A percentile compares a stretch with the other conserved stretches of the same genome.
These are phyloP conservation scores for Penicillium vulpinum DNA, from an alignment of 2,329 filamentous ascomycete species.

Conservation along the genomic window DNA sequence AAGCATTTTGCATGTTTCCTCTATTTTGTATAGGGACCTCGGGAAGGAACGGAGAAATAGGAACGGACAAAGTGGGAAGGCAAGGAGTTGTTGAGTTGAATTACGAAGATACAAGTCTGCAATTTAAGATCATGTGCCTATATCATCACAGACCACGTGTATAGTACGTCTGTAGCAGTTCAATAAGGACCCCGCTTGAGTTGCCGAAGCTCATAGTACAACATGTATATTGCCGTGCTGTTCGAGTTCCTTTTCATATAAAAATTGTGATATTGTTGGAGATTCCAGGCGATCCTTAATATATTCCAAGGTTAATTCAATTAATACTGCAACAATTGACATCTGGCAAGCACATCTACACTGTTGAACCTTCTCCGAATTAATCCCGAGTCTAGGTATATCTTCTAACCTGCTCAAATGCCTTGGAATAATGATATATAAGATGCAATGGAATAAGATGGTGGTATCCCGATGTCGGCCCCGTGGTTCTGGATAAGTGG, in stretches of 20 bases:
- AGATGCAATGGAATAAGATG: slow-evolving; percentile 13
- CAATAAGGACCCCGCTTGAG: not conserved
- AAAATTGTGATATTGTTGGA: not conserved
- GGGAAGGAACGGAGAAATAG: not conserved
- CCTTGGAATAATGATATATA: not conserved
- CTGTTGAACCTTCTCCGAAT: not conserved
- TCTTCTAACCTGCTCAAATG: not conserved
- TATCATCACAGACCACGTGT: not conserved
- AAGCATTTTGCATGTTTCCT: not conserved
- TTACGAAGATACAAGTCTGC: no score
- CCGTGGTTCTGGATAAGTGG: slow-evolving; percentile 14
- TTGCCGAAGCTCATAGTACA: not conserved
- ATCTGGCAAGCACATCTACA: not conserved
- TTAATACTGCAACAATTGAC: not conserved
- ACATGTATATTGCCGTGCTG: not conserved
- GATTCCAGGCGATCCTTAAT: not conserved
- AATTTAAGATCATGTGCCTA: no score
- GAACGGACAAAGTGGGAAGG: not conserved
- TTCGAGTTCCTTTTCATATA: not conserved
- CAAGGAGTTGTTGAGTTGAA: no score
- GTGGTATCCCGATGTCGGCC: slow-evolving; percentile 24
- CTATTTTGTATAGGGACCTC: no score
- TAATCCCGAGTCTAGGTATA: not conserved
- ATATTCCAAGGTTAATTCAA: not conserved
- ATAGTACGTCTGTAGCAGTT: not conserved